Conservation (phyloP, 164 flowering plant species). For the Warburgia ugandensis region DNA sequence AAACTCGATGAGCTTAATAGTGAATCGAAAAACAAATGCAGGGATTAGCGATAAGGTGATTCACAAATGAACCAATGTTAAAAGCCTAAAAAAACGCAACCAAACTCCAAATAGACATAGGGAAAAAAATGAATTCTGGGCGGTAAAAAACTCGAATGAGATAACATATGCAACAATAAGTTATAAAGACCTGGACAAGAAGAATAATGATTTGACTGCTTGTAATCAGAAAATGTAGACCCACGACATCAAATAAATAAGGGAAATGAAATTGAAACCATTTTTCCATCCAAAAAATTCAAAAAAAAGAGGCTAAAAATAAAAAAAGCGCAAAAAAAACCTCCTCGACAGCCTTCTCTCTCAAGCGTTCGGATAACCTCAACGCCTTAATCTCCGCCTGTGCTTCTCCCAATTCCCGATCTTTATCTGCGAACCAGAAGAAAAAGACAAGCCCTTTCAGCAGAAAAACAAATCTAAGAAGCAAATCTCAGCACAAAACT, state of each 20-base stretch:
- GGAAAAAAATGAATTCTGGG: no score
- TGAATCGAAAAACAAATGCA: no score
- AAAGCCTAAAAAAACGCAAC: no score
- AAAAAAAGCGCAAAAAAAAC: background rate
- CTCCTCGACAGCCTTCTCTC: conserved; percentile 8
- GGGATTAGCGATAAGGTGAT: no score
- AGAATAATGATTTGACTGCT: background rate
- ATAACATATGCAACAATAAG: no score
- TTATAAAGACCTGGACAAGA: no score
- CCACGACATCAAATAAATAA: no score
- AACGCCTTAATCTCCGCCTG: conserved; percentile 9
- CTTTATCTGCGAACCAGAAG: conserved; percentile 2
- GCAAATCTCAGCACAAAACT: background rate
- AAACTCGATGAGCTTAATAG: no score
- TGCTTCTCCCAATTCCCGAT: conserved; percentile 7
- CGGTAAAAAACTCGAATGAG: no score
- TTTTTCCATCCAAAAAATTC: background rate
- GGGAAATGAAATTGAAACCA: background rate
- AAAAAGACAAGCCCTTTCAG: background rate
- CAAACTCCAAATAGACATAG: no score
- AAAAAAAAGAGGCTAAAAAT: background rate
- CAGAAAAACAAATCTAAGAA: background rate
- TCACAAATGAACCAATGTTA: no score
- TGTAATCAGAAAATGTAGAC: no score
- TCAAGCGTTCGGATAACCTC: conserved; percentile 1